These are phyloP conservation scores for Nothophaeocryptopus gaeumannii DNA, from an alignment of 2,329 filamentous ascomycete species.

Conservation along the genomic window DNA sequence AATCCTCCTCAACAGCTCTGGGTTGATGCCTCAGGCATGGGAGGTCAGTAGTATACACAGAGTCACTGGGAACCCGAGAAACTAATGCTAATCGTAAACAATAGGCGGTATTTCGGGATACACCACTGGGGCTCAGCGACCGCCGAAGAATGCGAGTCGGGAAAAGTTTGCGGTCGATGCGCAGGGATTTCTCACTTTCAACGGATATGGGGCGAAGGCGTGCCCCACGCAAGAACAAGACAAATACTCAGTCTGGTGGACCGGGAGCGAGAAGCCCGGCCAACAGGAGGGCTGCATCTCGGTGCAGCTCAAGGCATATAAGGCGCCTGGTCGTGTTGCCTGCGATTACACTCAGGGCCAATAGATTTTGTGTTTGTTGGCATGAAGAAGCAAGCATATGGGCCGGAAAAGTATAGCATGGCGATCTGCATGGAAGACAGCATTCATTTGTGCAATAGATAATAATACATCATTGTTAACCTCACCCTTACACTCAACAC, in stretches of 20 bases:
- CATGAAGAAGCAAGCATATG: not conserved
- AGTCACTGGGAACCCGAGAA: too few species aligned
- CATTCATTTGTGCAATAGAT: not conserved
- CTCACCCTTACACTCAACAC: too few species aligned
- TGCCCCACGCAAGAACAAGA: slow-evolving; percentile 5
- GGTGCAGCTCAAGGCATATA: slow-evolving; percentile 9
- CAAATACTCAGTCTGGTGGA: slow-evolving; percentile 14
- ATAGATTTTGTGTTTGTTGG: not conserved
- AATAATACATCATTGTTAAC: too few species aligned
- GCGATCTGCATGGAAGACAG: not conserved
- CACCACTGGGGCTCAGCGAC: slow-evolving; percentile 10
- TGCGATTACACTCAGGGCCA: slow-evolving; percentile 9
- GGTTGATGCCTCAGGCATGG: slow-evolving; percentile 18
- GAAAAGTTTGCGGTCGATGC: slow-evolving; percentile 9
- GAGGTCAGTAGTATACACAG: too few species aligned
- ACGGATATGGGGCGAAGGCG: slow-evolving; percentile 9
- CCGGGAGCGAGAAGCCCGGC: slow-evolving; percentile 8
- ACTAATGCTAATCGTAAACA: too few species aligned
- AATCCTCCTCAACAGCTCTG: slow-evolving; percentile 15
- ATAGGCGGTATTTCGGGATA: slow-evolving; percentile 12
- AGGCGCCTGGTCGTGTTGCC: slow-evolving; percentile 6
- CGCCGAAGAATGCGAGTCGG: slow-evolving; percentile 2
- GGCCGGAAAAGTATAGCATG: not conserved
- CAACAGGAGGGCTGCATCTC: slow-evolving; percentile 9
- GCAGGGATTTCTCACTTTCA: slow-evolving; percentile 13